phyloP scores from a whole-genome alignment of 805 yeast genomes.

The Phaffomyces antillensis region DNA sequence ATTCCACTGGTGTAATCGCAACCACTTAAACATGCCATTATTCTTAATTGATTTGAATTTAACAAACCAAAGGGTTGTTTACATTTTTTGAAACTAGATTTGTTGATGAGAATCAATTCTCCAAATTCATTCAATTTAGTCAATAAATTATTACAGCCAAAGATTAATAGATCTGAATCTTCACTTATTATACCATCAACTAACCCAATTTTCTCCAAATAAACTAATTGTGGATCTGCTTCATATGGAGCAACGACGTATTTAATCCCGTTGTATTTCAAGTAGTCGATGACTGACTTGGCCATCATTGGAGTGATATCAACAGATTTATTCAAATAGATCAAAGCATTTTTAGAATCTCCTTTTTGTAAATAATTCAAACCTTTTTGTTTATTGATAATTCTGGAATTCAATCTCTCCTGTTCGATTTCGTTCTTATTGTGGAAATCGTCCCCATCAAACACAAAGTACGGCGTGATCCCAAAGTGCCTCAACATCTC shows the following conservation, averaged over 20 bases:
- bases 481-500: slow-evolving; percentile 57
- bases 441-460: slow-evolving; percentile 86
- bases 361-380: slow-evolving; percentile 44
- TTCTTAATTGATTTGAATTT: slow-evolving; percentile 51
- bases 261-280: slow-evolving; percentile 48
- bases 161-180: slow-evolving; percentile 86
- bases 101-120: slow-evolving; percentile 60
- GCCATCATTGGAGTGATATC: slow-evolving; percentile 92
- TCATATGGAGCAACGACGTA: slow-evolving; percentile 96
- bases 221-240: slow-evolving; percentile 96
- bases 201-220: slow-evolving; percentile 62
- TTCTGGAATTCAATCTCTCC: slow-evolving; percentile 53
- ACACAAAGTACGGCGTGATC: slow-evolving; percentile 79
- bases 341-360: slow-evolving; percentile 53
- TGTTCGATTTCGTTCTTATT: slow-evolving; percentile 68
- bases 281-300: slow-evolving; percentile 66
- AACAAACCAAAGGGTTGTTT: slow-evolving; percentile 43
- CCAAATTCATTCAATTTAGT: slow-evolving; percentile 76
- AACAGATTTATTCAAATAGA: slow-evolving; percentile 68
- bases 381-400: slow-evolving; percentile 52
- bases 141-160: slow-evolving; percentile 71
- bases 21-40: slow-evolving; percentile 86
- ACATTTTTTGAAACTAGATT: slow-evolving; percentile 47
- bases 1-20: slow-evolving; percentile 94
- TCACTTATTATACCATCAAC: slow-evolving; percentile 88